A percentile compares a stretch with the other conserved stretches of the same genome.
These are phyloP conservation scores for Thermoascus crustaceus DNA, from an alignment of 2,329 filamentous ascomycete genomes.

Conservation along the genomic window DNA sequence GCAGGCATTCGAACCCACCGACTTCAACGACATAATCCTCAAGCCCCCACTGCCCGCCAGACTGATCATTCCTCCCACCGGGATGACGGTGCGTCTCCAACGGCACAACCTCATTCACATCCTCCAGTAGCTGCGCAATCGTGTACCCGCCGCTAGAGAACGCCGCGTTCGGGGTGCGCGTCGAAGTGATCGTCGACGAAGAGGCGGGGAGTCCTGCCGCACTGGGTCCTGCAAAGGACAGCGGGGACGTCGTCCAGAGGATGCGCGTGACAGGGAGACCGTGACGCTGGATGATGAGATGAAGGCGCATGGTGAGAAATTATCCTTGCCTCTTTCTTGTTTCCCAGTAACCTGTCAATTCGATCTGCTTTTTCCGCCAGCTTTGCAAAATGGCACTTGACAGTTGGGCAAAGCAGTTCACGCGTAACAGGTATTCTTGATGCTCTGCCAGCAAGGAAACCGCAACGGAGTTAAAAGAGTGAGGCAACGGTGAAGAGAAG, in stretches of 20 bases:
- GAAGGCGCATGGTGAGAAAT: slow-evolving; percentile 55
- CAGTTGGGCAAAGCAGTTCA: too few relatives aligned
- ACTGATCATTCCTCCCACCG: slow-evolving; percentile 21
- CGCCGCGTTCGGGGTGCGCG: slow-evolving; percentile 26
- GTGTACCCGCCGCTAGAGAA: slow-evolving; percentile 51
- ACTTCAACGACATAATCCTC: slow-evolving; percentile 87
- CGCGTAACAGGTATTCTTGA: too few relatives aligned
- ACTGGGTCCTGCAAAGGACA: slow-evolving; percentile 27
- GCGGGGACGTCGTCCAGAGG: slow-evolving; percentile 57
- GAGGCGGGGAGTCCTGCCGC: slow-evolving; percentile 16
- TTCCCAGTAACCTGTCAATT: too few relatives aligned
- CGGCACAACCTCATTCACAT: slow-evolving; percentile 71
- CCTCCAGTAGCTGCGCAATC: slow-evolving; percentile 65
- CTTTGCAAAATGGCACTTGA: too few relatives aligned
- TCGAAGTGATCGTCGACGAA: slow-evolving; percentile 27
- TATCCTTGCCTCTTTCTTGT: not conserved
- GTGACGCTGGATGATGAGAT: slow-evolving; percentile 64
- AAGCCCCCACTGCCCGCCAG: slow-evolving; percentile 61
- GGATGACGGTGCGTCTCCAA: slow-evolving; percentile 56
- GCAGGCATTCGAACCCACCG: slow-evolving; percentile 75
- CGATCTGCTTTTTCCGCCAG: too few relatives aligned
- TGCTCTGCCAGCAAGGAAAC: too few relatives aligned
- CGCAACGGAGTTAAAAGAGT: too few relatives aligned
- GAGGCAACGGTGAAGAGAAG: too few relatives aligned
- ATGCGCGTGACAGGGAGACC: slow-evolving; percentile 63